These are phyloP conservation scores for Coccomyxa subellipsoidea DNA, from an alignment of 163 green algal species.

Conservation along the genomic window DNA sequence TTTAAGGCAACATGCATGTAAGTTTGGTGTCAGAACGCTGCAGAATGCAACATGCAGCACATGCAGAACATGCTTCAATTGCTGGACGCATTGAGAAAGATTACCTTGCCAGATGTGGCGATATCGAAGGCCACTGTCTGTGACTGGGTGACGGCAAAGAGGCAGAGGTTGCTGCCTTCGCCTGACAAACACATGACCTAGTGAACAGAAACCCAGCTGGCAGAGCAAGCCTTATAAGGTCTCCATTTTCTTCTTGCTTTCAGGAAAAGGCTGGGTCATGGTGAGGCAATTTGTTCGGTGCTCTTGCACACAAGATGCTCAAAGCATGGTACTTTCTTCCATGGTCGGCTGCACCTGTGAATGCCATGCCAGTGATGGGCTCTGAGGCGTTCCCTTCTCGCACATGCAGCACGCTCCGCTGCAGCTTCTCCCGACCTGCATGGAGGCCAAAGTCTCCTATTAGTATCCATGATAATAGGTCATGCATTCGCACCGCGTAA, in stretches of 20 bases:
- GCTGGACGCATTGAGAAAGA: background rate
- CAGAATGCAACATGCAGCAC: background rate
- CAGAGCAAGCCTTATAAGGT: too few species aligned
- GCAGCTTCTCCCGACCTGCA: constrained; percentile 18
- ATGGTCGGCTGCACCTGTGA: background rate
- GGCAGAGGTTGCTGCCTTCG: constrained; percentile 26
- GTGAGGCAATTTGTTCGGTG: too few species aligned
- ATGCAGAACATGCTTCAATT: background rate
- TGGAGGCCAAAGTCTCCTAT: too few species aligned
- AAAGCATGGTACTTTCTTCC: too few species aligned
- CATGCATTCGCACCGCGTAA: too few species aligned
- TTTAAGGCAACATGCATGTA: too few species aligned
- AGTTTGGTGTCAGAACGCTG: too few species aligned
- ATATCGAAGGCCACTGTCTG: constrained; percentile 63
- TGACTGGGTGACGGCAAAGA: constrained; percentile 66
- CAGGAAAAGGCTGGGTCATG: too few species aligned
- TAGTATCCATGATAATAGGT: too few species aligned
- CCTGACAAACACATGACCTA: constrained; percentile 14
- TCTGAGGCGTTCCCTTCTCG: constrained; percentile 11
- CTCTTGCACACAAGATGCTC: too few species aligned
- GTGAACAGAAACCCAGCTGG: too few species aligned
- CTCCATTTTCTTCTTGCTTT: too few species aligned
- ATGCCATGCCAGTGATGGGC: constrained; percentile 8
- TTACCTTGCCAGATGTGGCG: constrained; percentile 47
- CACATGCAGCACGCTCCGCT: constrained; percentile 13